These are phyloP conservation scores for Ceratocystis lukuohia DNA, from an alignment of 2,329 filamentous ascomycete genomes.

Conservation along the genomic window DNA sequence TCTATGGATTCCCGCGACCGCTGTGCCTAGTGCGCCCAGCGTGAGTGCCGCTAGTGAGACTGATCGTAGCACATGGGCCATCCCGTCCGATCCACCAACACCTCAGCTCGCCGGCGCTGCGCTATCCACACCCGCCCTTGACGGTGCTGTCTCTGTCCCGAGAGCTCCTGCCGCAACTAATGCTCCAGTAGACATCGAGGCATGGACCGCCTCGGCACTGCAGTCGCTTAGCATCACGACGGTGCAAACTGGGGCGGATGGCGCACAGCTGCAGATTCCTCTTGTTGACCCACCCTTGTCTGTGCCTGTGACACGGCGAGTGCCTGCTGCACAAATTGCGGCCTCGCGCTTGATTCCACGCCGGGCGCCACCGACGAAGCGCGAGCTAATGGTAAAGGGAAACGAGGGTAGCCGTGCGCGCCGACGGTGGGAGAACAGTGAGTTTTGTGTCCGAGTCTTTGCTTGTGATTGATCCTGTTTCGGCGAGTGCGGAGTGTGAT, in stretches of 20 bases:
- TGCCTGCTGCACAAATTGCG: slow-evolving; percentile 5
- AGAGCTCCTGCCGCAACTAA: background rate
- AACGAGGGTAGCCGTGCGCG: slow-evolving; percentile 80
- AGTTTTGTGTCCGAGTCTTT: slow-evolving; percentile 20
- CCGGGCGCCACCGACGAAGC: slow-evolving; percentile 37
- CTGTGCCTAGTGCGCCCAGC: background rate
- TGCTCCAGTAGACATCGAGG: slow-evolving; percentile 42
- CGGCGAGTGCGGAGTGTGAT: too few species aligned
- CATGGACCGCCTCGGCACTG: slow-evolving; percentile 50
- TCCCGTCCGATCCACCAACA: slow-evolving; percentile 17
- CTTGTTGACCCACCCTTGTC: slow-evolving; percentile 44
- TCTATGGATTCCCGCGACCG: slow-evolving; percentile 3
- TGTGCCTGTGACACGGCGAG: background rate
- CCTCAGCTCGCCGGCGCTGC: slow-evolving; percentile 2
- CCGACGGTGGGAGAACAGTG: slow-evolving; percentile 92
- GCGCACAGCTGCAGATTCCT: slow-evolving; percentile 57
- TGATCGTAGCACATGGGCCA: slow-evolving; percentile 15
- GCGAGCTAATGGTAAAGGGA: slow-evolving; percentile 70
- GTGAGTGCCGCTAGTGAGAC: slow-evolving; percentile 3
- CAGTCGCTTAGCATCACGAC: slow-evolving; percentile 43
- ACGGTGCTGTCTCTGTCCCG: too few species aligned
- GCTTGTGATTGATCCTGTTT: background rate
- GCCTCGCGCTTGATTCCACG: slow-evolving; percentile 26
- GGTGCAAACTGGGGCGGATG: slow-evolving; percentile 38
- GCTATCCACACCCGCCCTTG: background rate